Conservation (phyloP, 2,329 filamentous ascomycete species). For the Corynespora cassiicola region DNA sequence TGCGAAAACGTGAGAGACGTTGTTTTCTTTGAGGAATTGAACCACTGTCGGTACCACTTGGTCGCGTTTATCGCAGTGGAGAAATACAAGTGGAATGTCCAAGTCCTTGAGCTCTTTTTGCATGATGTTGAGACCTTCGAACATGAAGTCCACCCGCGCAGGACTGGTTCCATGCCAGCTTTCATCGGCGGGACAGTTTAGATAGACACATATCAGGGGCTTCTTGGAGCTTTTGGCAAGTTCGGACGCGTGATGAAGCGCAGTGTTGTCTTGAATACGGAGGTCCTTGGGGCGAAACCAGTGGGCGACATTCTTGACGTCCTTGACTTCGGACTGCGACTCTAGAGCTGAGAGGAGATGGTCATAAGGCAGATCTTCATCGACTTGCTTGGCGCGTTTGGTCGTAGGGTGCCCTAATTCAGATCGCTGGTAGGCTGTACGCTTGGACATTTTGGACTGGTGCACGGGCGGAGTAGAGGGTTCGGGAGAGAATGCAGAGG, state of each 20-base stretch:
- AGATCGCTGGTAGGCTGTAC: slow-evolving; percentile 36
- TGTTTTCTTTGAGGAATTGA: slow-evolving; percentile 52
- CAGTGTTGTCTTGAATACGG: slow-evolving; percentile 58
- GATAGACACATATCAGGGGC: slow-evolving; percentile 53
- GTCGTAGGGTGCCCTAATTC: slow-evolving; percentile 52
- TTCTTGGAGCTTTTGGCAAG: slow-evolving; percentile 53
- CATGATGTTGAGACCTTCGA: slow-evolving; percentile 52
- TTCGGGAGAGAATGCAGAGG: neutral
- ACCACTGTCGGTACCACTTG: slow-evolving; percentile 51
- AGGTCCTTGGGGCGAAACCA: slow-evolving; percentile 62
- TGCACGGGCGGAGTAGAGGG: too few relatives aligned
- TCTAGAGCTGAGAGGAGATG: slow-evolving; percentile 49
- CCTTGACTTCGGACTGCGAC: slow-evolving; percentile 45
- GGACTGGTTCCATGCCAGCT: slow-evolving; percentile 59
- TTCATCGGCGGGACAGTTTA: slow-evolving; percentile 56
- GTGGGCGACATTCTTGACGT: slow-evolving; percentile 53
- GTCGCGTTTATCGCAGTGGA: slow-evolving; percentile 50
- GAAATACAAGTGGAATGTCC: slow-evolving; percentile 57
- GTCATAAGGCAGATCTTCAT: slow-evolving; percentile 52
- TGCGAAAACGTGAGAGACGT: slow-evolving; percentile 55
- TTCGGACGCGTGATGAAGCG: slow-evolving; percentile 53
- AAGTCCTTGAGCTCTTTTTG: slow-evolving; percentile 54
- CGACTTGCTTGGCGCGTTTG: slow-evolving; percentile 58
- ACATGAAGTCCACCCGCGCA: slow-evolving; percentile 57
- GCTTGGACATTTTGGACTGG: slow-evolving; percentile 34